These are phyloP conservation scores for Fraxinus cuspidata DNA, from an alignment of 257 asterid species.

Conservation along the genomic window DNA sequence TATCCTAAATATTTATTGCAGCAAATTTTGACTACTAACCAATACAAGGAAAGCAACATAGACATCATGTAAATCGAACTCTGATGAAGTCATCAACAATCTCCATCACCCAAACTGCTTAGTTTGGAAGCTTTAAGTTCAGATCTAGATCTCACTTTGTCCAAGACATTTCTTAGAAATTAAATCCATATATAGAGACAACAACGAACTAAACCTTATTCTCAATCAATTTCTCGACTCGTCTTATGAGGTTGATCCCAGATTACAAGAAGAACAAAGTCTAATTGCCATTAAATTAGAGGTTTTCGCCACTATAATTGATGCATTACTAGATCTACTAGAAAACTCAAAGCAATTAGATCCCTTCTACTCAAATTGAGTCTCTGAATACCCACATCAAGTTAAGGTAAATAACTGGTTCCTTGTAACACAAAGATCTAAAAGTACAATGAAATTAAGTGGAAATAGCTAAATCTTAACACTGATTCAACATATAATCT, in stretches of 20 bases:
- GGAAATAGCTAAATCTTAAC: background rate
- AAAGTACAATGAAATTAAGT: background rate
- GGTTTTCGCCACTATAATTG: background rate
- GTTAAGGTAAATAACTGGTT: background rate
- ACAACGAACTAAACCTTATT: background rate
- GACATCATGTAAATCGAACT: background rate
- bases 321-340: background rate
- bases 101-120: background rate
- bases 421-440: background rate
- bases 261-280: background rate
- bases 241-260: background rate
- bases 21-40: background rate
- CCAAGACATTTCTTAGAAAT: background rate
- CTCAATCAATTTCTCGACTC: background rate
- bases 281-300: background rate
- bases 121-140: background rate
- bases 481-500: background rate
- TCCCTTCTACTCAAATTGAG: background rate
- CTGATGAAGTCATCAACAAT: background rate
- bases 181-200: background rate
- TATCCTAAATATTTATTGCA: background rate
- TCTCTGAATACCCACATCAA: background rate
- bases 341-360: background rate
- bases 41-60: background rate
- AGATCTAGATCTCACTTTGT: slow-evolving; percentile 1